A percentile compares a stretch with the other conserved stretches of the same genome.
These are phyloP conservation scores for Fusarium sp. DNA, from an alignment of 2,329 filamentous ascomycete species.

Conservation along the genomic window DNA sequence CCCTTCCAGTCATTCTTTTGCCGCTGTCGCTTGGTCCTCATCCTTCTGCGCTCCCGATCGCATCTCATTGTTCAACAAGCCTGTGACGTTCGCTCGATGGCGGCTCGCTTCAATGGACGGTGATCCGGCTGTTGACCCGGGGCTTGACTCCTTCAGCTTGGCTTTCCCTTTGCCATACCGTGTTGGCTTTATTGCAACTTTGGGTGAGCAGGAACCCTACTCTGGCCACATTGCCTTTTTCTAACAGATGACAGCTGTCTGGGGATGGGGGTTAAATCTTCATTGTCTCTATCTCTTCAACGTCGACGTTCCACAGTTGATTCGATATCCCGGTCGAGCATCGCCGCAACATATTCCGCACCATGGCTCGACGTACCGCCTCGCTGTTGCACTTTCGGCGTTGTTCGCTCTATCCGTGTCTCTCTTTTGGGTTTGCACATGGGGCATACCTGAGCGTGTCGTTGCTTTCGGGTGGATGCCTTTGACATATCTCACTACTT, in stretches of 20 bases:
- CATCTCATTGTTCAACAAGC: background rate
- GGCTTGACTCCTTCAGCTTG: slow-evolving; percentile 86
- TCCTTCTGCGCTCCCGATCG: slow-evolving; percentile 5
- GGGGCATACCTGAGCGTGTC: slow-evolving; percentile 72
- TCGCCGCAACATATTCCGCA: slow-evolving; percentile 76
- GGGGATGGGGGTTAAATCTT: slow-evolving; percentile 94
- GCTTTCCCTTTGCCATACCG: slow-evolving; percentile 89
- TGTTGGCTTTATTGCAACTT: slow-evolving; percentile 82
- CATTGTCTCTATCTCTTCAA: slow-evolving; percentile 81
- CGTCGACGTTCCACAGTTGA: slow-evolving; percentile 87
- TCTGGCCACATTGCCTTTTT: background rate
- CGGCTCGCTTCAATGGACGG: slow-evolving; percentile 66
- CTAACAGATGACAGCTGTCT: slow-evolving; percentile 71
- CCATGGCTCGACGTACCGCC: slow-evolving; percentile 84
- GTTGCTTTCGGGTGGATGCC: slow-evolving; percentile 85
- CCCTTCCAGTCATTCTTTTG: slow-evolving; percentile 23
- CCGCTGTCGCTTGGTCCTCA: background rate
- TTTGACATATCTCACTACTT: slow-evolving; percentile 79
- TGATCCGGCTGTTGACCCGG: slow-evolving; percentile 73
- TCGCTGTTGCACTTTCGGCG: slow-evolving; percentile 78
- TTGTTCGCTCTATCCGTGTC: slow-evolving; percentile 76
- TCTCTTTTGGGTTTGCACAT: slow-evolving; percentile 85
- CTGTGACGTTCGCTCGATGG: slow-evolving; percentile 31
- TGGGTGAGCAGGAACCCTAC: slow-evolving; percentile 65
- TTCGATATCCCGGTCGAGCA: slow-evolving; percentile 82